These are phyloP conservation scores for Tolypocladium ophioglossoides DNA, from an alignment of 2,329 filamentous ascomycete species.

Conservation along the genomic window DNA sequence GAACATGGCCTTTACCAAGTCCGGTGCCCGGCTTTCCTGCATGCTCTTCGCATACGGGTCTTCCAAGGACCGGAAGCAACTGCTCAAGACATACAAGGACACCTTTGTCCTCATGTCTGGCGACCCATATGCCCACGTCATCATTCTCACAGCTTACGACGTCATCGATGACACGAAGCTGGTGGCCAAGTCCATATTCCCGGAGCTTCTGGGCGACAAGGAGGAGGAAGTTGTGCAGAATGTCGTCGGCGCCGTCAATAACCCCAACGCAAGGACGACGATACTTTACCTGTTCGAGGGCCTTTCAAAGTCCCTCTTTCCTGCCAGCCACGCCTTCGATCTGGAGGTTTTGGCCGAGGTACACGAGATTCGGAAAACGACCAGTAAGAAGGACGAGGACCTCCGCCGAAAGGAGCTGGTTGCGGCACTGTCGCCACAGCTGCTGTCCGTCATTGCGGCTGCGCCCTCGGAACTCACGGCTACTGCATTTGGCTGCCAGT, in stretches of 20 bases:
- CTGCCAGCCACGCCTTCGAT: slow-evolving; percentile 51
- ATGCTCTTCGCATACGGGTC: slow-evolving; percentile 73
- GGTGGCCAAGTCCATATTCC: slow-evolving; percentile 73
- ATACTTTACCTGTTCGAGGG: slow-evolving; percentile 76
- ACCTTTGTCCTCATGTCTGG: slow-evolving; percentile 76
- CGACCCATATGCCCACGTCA: slow-evolving; percentile 66
- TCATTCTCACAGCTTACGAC: slow-evolving; percentile 80
- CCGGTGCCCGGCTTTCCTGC: slow-evolving; percentile 72
- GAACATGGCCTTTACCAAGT: slow-evolving; percentile 92
- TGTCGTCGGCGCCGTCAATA: slow-evolving; percentile 52
- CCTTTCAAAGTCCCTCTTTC: slow-evolving; percentile 49
- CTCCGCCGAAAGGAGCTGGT: slow-evolving; percentile 66
- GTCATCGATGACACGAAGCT: slow-evolving; percentile 91
- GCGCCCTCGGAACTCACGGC: slow-evolving; percentile 58
- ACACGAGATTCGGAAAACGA: slow-evolving; percentile 66
- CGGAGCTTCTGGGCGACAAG: slow-evolving; percentile 71
- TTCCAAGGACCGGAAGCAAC: slow-evolving; percentile 86
- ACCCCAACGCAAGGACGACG: slow-evolving; percentile 53
- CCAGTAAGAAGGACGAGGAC: slow-evolving; percentile 85
- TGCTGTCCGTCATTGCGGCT: slow-evolving; percentile 63
- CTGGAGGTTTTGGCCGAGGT: slow-evolving; percentile 66
- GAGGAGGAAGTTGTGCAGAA: slow-evolving; percentile 52
- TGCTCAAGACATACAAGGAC: slow-evolving; percentile 84
- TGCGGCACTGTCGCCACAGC: slow-evolving; percentile 59
- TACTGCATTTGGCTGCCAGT: slow-evolving; percentile 76